Percentiles rank a stretch among this genome's conserved stretches.
phyloP scores from a whole-genome alignment of 148 eudicot species.

The Vaccinium corymbosum region DNA sequence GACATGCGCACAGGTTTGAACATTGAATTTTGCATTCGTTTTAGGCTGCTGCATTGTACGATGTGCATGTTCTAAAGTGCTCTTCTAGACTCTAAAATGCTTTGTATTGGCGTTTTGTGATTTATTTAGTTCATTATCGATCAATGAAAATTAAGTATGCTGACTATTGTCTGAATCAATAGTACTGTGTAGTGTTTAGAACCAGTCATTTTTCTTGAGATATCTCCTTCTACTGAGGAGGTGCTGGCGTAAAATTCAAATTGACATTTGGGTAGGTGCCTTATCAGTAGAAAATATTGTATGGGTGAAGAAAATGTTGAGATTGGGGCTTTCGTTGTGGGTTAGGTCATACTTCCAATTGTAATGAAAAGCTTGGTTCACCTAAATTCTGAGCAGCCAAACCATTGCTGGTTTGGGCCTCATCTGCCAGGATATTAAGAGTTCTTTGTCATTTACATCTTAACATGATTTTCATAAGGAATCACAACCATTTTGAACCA shows the following conservation, averaged over 20 bases:
- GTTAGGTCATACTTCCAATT: background rate
- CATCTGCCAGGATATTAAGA: background rate
- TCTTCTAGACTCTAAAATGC: background rate
- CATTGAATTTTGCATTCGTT: background rate
- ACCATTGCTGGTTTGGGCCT: background rate
- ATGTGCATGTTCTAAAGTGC: background rate
- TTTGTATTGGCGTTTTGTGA: background rate
- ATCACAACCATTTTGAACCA: slow-evolving; percentile 1
- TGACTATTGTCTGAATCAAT: background rate
- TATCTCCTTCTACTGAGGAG: slow-evolving; percentile 9
- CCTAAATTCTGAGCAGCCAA: background rate
- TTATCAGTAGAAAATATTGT: background rate
- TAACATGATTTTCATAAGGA: background rate
- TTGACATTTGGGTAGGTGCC: background rate
- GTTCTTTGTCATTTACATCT: background rate
- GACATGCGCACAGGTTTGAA: slow-evolving; percentile 87
- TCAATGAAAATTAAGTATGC: background rate
- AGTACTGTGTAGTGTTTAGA: background rate
- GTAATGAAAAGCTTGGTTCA: too few species aligned
- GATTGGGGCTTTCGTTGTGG: background rate
- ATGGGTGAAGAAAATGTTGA: background rate
- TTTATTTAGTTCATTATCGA: slow-evolving; percentile 2
- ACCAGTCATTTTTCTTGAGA: background rate
- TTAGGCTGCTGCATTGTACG: background rate
- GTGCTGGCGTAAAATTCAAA: background rate